phyloP scores from a whole-genome alignment of 1,284 basidiomycete species.

The Xanthoconium separans region DNA sequence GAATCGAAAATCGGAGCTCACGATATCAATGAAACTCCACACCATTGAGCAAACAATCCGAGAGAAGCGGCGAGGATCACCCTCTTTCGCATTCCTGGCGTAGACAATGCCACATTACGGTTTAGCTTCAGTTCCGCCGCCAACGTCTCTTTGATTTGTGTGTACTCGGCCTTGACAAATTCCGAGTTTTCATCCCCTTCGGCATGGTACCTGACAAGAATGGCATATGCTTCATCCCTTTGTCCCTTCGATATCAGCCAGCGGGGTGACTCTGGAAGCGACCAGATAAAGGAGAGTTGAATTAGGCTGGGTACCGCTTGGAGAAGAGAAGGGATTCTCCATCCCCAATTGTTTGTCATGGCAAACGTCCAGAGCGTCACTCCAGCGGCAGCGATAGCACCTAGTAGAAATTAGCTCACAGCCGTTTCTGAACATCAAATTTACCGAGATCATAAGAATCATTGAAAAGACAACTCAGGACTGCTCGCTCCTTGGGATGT shows the following conservation, averaged over 20 bases:
- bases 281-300: slow-evolving; percentile 16
- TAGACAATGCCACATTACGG: not conserved
- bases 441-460: slow-evolving; percentile 10
- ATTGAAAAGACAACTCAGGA: slow-evolving; percentile 15
- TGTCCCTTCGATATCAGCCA: slow-evolving; percentile 34
- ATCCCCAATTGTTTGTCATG: slow-evolving; percentile 47
- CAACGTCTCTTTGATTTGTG: slow-evolving; percentile 29
- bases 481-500: slow-evolving; percentile 16
- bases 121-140: slow-evolving; percentile 4
- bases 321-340: slow-evolving; percentile 12
- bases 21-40: slow-evolving; percentile 6
- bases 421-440: not conserved
- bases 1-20: not conserved
- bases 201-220: not conserved
- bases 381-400: slow-evolving; percentile 16
- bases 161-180: slow-evolving; percentile 11
- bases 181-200: not conserved
- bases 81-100: slow-evolving; percentile 8
- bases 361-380: slow-evolving; percentile 48
- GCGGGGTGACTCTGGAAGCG: slow-evolving; percentile 48
- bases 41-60: slow-evolving; percentile 49
- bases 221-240: not conserved
- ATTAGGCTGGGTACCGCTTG: slow-evolving; percentile 41
- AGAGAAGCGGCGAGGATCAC: slow-evolving; percentile 19
- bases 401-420: slow-evolving; percentile 3